Conservation (phyloP, 2,329 filamentous ascomycete genomes). For the Massarina eburnea region DNA sequence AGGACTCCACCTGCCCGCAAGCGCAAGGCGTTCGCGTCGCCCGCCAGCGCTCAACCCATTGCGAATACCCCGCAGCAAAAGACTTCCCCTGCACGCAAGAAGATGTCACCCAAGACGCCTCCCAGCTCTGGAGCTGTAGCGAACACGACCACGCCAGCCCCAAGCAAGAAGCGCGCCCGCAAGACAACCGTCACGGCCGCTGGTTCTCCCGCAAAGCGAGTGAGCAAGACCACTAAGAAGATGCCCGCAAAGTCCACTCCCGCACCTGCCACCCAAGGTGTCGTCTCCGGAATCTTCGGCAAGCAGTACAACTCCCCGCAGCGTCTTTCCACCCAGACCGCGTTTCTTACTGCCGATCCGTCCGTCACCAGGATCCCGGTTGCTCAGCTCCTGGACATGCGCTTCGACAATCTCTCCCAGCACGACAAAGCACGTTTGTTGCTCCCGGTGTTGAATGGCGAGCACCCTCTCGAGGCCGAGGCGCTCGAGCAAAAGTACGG, state of each 20-base stretch:
- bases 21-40: too few species aligned
- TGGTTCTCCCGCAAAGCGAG: background rate
- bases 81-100: too few species aligned
- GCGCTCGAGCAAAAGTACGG: background rate
- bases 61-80: too few species aligned
- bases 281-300: background rate
- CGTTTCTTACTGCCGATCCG: background rate
- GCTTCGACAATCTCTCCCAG: conserved; percentile 12
- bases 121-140: too few species aligned
- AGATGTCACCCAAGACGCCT: too few species aligned
- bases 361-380: conserved; percentile 6
- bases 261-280: background rate
- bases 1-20: too few species aligned
- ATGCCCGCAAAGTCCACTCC: background rate
- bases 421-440: conserved; percentile 22
- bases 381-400: conserved; percentile 9
- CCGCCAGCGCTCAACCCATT: too few species aligned
- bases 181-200: background rate
- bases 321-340: background rate
- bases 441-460: conserved; percentile 18
- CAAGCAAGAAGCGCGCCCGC: background rate
- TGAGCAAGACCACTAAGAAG: background rate
- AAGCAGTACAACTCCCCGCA: background rate
- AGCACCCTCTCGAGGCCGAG: conserved; percentile 17
- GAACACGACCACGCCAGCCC: background rate